Evolutionary conservation across 441 rosid species (phyloP).

Genomic region (Gossypium lobatum): DNA sequence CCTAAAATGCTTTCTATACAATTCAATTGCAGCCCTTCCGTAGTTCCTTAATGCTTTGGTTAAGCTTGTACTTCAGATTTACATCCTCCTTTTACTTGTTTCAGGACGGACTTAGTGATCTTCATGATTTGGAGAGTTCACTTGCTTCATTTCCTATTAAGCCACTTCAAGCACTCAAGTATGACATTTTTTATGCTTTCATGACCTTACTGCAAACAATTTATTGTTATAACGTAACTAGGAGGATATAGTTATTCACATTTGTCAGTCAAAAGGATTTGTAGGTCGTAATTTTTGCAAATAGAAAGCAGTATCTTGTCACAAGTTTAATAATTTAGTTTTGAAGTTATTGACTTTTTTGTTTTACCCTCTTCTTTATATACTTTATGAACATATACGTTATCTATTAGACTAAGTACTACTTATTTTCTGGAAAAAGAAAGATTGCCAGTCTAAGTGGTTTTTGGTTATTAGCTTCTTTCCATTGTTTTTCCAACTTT

Average conservation of each 20-base stretch:
- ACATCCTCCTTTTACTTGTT: slow-evolving; percentile 21
- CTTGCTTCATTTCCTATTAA: slow-evolving; percentile 74
- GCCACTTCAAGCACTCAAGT: slow-evolving; percentile 92
- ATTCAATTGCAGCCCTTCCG: background rate
- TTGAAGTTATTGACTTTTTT: background rate
- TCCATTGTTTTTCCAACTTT: slow-evolving; percentile 13
- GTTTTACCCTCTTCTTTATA: background rate
- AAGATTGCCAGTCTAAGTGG: background rate
- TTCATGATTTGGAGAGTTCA: slow-evolving; percentile 72
- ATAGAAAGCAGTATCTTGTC: background rate
- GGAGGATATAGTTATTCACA: background rate
- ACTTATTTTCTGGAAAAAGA: background rate
- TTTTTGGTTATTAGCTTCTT: background rate
- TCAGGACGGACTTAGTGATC: slow-evolving; percentile 64
- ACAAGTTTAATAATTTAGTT: background rate
- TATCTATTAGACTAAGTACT: background rate
- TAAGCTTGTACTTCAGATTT: slow-evolving; percentile 19
- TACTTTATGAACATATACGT: background rate
- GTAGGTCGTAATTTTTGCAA: background rate
- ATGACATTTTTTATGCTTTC: slow-evolving; percentile 19
- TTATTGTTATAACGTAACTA: background rate
- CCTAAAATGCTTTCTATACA: slow-evolving; percentile 17
- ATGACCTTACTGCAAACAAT: background rate
- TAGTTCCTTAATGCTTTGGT: background rate
- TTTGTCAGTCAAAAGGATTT: background rate